Percentiles rank a stretch among this genome's conserved stretches.
phyloP scores from a whole-genome alignment of 441 rosid species.

The Rhodomyrtus psidioides region DNA sequence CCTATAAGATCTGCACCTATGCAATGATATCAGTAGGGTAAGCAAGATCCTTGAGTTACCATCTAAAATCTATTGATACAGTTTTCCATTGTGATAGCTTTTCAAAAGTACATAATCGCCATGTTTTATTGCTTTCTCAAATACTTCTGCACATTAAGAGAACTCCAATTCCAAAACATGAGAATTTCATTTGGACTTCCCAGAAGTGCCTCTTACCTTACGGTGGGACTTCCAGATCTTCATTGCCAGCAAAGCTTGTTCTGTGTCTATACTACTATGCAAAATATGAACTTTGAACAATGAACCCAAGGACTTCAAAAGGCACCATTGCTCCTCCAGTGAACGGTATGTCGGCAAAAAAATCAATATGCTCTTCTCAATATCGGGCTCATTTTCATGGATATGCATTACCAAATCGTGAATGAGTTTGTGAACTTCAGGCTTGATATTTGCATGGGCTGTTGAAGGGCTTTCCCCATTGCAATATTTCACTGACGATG shows the following conservation, averaged over 20 bases:
- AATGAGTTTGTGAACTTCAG: conserved; percentile 70
- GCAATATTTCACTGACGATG: conserved; percentile 36
- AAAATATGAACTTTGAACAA: conserved; percentile 75
- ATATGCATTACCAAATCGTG: conserved; percentile 64
- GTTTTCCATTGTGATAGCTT: not conserved
- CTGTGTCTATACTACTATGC: conserved; percentile 81
- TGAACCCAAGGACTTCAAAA: conserved; percentile 41
- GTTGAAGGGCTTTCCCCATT: conserved; percentile 54
- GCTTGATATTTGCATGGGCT: conserved; percentile 57
- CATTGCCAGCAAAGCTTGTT: conserved; percentile 87
- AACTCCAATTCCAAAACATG: not conserved
- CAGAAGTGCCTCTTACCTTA: conserved; percentile 41
- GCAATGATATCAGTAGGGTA: not conserved
- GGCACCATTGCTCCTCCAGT: conserved; percentile 78
- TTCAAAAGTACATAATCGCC: not conserved
- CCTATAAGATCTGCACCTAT: not conserved
- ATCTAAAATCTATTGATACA: not conserved
- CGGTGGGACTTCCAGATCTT: conserved; percentile 82
- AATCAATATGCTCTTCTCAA: conserved; percentile 84
- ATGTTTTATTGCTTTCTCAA: not conserved
- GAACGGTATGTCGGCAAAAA: conserved; percentile 91
- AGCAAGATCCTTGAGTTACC: not conserved
- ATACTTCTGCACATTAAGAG: not conserved
- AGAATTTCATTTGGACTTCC: not conserved
- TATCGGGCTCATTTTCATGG: conserved; percentile 70